Percentiles rank a stretch among this genome's conserved stretches.
phyloP scores from a whole-genome alignment of 371 early-diverging fungal genomes.

The Scutellospora calospora region DNA sequence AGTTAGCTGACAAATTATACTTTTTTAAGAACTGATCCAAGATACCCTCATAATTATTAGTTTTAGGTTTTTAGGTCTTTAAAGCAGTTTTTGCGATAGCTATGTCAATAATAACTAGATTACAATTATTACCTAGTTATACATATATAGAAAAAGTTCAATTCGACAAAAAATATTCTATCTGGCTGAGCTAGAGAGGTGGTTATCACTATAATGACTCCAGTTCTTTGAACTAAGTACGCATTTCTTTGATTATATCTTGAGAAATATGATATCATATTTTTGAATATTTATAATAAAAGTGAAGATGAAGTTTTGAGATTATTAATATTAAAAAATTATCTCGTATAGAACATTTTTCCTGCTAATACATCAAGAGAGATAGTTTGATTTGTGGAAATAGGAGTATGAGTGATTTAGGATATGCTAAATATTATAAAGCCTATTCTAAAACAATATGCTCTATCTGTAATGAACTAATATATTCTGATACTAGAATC shows the following conservation, averaged over 20 bases:
- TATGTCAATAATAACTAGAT: neutral
- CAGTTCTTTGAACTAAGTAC: neutral
- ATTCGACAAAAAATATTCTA: neutral
- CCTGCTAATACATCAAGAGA: conserved; percentile 25
- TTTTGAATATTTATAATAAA: conserved; percentile 30
- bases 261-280: neutral
- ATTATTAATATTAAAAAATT: conserved; percentile 32
- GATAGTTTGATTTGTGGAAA: neutral
- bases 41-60: neutral
- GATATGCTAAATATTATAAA: neutral
- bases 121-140: neutral
- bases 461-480: no score
- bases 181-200: no score
- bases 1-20: neutral
- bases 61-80: neutral
- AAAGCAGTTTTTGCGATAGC: no score
- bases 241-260: neutral
- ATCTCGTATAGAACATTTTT: neutral
- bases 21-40: neutral
- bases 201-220: neutral
- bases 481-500: conserved; percentile 3
- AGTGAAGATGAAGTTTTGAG: conserved; percentile 4
- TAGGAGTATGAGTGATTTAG: neutral
- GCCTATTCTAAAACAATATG: neutral
- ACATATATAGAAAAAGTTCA: neutral